Conservation (phyloP, 495 filamentous ascomycete species). For the Aspergillus avenaceus region DNA sequence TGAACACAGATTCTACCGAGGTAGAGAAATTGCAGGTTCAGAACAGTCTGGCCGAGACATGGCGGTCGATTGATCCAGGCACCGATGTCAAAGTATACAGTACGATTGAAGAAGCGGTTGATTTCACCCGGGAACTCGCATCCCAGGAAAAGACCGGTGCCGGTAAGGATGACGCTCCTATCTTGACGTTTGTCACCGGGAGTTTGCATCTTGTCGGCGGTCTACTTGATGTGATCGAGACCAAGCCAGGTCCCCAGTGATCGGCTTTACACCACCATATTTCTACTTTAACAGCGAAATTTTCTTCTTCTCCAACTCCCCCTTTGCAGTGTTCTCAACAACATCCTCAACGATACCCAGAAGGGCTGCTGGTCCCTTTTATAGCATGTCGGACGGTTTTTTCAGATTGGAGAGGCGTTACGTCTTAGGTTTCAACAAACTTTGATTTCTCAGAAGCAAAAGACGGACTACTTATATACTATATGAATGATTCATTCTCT, state of each 20-base stretch:
- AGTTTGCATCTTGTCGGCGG: slow-evolving; percentile 88
- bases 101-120: slow-evolving; percentile 85
- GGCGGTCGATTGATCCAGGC: slow-evolving; percentile 60
- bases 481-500: neutral
- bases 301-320: no score
- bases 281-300: no score
- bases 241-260: slow-evolving; percentile 29
- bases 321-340: slow-evolving; percentile 15
- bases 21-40: slow-evolving; percentile 71
- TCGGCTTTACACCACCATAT: neutral
- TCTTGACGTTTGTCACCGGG: slow-evolving; percentile 66
- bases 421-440: slow-evolving; percentile 13
- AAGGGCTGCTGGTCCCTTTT: slow-evolving; percentile 4
- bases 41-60: slow-evolving; percentile 65
- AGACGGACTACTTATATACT: neutral
- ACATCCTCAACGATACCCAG: slow-evolving; percentile 12
- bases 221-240: slow-evolving; percentile 71
- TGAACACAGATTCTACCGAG: slow-evolving; percentile 63
- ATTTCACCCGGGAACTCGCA: slow-evolving; percentile 55
- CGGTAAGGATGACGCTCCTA: slow-evolving; percentile 32
- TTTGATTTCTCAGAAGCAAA: neutral
- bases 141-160: slow-evolving; percentile 25
- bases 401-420: neutral
- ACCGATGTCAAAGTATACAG: slow-evolving; percentile 61
- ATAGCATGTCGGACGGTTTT: slow-evolving; percentile 4